Evolutionary conservation across 768 basidiomycete genomes (phyloP).

Genomic region (Tricholoma flavovirens): DNA sequence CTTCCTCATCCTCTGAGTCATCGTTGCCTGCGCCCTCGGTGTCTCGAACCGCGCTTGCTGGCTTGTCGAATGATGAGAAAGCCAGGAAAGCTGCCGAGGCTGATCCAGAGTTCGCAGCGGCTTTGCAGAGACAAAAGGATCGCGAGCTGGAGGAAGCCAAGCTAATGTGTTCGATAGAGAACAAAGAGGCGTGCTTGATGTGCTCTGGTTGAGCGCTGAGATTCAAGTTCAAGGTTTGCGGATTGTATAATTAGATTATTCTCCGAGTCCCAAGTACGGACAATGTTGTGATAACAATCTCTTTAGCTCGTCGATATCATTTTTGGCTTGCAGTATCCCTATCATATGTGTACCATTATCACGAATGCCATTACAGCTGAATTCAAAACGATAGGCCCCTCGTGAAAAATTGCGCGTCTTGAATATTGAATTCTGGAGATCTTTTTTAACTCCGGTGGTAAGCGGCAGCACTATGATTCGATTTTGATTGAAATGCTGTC

Average conservation of each 20-base stretch:
- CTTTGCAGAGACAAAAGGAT: constrained; percentile 61
- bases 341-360: neutral
- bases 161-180: constrained; percentile 81
- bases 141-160: constrained; percentile 78
- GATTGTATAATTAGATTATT: neutral
- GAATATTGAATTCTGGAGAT: no score
- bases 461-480: no score
- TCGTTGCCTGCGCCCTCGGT: constrained; percentile 17
- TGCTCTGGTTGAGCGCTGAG: constrained; percentile 60
- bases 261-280: neutral
- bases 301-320: neutral
- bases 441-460: no score
- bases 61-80: constrained; percentile 42
- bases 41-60: constrained; percentile 17
- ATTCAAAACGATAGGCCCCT: no score
- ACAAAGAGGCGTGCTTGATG: constrained; percentile 93
- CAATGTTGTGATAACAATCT: neutral
- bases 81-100: constrained; percentile 49
- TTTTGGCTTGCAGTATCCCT: neutral
- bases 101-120: constrained; percentile 74
- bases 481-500: no score
- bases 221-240: neutral
- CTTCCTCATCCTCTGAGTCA: constrained; percentile 20
- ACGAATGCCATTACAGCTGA: neutral
- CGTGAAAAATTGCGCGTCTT: no score